Conservation (phyloP, 345 rosid genomes). For the Ceriops tagal region DNA sequence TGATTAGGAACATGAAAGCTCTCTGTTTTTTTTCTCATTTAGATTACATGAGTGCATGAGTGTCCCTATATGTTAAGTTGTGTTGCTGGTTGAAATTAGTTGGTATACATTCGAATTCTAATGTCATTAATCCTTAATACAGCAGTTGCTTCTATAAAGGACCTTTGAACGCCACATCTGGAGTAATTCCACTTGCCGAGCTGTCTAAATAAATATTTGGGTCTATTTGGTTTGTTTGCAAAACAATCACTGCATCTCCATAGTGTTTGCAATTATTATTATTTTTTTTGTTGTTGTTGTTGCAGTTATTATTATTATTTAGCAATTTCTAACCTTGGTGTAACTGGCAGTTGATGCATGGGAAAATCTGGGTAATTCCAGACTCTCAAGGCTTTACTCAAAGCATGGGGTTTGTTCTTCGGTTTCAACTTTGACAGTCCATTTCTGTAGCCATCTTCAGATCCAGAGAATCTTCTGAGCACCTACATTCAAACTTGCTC, state of each 20-base stretch:
- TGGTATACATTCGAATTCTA: no score
- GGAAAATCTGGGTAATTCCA: conserved; percentile 68
- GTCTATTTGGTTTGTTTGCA: neutral
- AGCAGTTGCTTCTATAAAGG: neutral
- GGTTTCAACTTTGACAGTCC: conserved; percentile 57
- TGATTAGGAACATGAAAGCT: no score
- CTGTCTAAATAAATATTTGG: neutral
- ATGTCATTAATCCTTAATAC: neutral
- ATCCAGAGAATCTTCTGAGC: conserved; percentile 46
- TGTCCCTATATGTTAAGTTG: no score
- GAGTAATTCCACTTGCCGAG: neutral
- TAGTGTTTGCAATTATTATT: neutral
- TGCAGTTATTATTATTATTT: no score
- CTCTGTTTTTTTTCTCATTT: no score
- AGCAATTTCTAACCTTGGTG: neutral
- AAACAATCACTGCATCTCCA: no score
- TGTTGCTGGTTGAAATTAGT: no score
- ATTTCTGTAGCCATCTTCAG: conserved; percentile 38
- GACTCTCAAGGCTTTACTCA: conserved; percentile 53
- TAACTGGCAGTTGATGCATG: conserved; percentile 71
- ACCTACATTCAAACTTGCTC: conserved; percentile 51
- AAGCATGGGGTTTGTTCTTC: conserved; percentile 71
- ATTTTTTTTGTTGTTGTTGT: neutral
- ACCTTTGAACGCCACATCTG: neutral
- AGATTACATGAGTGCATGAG: no score